These are phyloP conservation scores for Coccomyxa sp. DNA, from an alignment of 139 green algal genomes.

Conservation along the genomic window DNA sequence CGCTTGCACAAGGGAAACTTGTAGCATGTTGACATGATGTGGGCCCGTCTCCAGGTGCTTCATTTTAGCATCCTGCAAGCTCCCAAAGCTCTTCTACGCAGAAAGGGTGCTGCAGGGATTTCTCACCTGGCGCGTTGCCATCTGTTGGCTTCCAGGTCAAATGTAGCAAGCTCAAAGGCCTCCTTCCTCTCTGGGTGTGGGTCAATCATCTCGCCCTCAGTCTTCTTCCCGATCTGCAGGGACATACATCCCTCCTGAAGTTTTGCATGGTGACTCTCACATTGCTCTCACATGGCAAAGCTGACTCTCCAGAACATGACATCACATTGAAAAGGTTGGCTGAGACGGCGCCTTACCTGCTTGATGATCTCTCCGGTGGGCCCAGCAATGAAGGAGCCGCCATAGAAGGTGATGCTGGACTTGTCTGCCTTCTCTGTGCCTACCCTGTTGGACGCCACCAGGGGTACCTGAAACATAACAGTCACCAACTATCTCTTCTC, in stretches of 20 bases:
- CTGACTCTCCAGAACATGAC: no score
- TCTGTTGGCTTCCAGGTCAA: slow-evolving; percentile 62
- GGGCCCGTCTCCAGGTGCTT: background rate
- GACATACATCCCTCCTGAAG: no score
- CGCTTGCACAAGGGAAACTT: no score
- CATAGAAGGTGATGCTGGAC: slow-evolving; percentile 71
- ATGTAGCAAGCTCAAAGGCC: slow-evolving; percentile 50
- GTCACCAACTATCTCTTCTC: background rate
- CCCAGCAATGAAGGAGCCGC: slow-evolving; percentile 71
- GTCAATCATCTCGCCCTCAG: slow-evolving; percentile 21
- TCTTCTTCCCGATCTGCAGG: slow-evolving; percentile 15
- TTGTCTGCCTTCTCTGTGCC: slow-evolving; percentile 47
- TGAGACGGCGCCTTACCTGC: slow-evolving; percentile 49
- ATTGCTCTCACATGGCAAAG: no score
- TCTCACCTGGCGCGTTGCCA: slow-evolving; percentile 27
- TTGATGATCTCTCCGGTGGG: slow-evolving; percentile 42
- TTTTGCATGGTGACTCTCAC: no score
- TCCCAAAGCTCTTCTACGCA: background rate
- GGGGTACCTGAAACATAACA: slow-evolving; percentile 40
- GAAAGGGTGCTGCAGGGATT: no score
- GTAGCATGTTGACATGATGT: no score
- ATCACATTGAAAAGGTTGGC: no score
- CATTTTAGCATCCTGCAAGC: background rate
- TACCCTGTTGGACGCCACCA: slow-evolving; percentile 72
- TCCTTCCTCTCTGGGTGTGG: slow-evolving; percentile 40